These are phyloP conservation scores for Telopea speciosissima DNA, from an alignment of 177 flowering plant genomes.

Conservation along the genomic window DNA sequence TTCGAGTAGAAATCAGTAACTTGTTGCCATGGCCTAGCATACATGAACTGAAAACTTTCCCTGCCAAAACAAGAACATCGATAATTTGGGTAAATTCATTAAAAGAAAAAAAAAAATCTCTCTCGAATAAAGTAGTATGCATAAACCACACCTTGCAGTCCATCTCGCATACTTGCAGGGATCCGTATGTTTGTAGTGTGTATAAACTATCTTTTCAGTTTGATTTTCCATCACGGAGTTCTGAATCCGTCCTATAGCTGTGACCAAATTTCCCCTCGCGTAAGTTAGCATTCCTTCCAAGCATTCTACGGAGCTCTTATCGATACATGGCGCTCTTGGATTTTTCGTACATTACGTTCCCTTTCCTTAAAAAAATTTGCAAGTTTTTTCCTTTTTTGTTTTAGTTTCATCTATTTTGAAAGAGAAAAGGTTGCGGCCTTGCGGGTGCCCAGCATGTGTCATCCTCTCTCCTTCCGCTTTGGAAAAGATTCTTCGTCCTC, in stretches of 20 bases:
- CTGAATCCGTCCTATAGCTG: slow-evolving; percentile 5
- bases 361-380: no score
- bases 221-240: slow-evolving; percentile 23
- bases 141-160: slow-evolving; percentile 46
- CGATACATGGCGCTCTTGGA: no score
- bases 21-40: slow-evolving; percentile 58
- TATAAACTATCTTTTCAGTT: slow-evolving; percentile 22
- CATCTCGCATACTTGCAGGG: slow-evolving; percentile 49
- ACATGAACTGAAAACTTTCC: slow-evolving; percentile 70
- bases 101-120: no score
- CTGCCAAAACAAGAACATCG: slow-evolving; percentile 21
- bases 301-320: background rate
- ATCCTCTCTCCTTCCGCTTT: no score
- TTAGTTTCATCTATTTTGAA: no score
- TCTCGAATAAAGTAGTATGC: background rate
- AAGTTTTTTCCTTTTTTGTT: no score
- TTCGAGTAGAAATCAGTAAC: slow-evolving; percentile 57
- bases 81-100: background rate
- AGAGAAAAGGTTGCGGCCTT: no score
- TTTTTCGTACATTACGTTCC: no score
- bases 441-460: no score
- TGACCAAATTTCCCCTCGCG: slow-evolving; percentile 4
- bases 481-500: no score
- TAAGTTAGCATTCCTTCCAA: slow-evolving; percentile 5
- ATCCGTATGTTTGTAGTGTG: slow-evolving; percentile 66